Evolutionary conservation across 345 rosid genomes (phyloP).

Genomic region (Garcia nutans): DNA sequence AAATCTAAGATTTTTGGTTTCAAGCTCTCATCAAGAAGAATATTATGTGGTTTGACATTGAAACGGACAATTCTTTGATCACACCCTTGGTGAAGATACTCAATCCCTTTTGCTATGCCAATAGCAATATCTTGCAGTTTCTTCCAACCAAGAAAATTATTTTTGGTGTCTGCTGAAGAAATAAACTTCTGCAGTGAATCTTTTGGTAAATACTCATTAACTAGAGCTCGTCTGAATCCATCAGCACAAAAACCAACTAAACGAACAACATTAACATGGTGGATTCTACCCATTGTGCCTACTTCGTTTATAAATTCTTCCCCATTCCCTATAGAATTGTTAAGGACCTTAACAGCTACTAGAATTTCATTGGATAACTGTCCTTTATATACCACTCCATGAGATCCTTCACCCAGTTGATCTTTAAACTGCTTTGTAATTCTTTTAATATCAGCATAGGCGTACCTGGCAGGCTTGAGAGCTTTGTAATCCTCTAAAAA

Average conservation of each 20-base stretch:
- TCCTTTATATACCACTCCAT: constrained; percentile 3
- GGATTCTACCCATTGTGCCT: constrained; percentile 8
- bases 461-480: background rate
- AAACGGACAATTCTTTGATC: constrained; percentile 24
- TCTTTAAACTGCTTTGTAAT: background rate
- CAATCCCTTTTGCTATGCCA: constrained; percentile 28
- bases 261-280: constrained; percentile 14
- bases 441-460: background rate
- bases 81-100: constrained; percentile 25
- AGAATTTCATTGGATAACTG: background rate
- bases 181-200: constrained; percentile 7
- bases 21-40: background rate
- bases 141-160: constrained; percentile 9
- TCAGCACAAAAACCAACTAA: constrained; percentile 17
- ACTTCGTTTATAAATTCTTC: constrained; percentile 21
- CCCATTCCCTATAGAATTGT: constrained; percentile 5
- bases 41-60: constrained; percentile 10
- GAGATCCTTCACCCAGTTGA: background rate
- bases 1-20: constrained; percentile 22
- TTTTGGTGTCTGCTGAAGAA: background rate
- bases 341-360: constrained; percentile 13
- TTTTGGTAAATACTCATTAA: constrained; percentile 10
- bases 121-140: constrained; percentile 21
- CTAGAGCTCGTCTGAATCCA: constrained; percentile 10
- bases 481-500: constrained; percentile 5